phyloP scores from a whole-genome alignment of 306 rosid genomes.

The Comarum palustre region DNA sequence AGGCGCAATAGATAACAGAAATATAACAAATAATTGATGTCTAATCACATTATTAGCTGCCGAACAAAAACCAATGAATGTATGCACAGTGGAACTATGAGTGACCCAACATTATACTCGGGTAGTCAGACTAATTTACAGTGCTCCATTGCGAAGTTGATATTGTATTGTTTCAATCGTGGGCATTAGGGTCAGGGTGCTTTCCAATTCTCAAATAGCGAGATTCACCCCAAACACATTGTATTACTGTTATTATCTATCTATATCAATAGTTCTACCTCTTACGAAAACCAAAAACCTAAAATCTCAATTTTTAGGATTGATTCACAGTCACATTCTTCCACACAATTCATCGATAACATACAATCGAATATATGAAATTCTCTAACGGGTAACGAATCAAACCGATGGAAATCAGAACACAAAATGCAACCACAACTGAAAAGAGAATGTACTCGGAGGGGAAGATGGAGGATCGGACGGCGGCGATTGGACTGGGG shows the following conservation, averaged over 20 bases:
- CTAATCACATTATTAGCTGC: background rate
- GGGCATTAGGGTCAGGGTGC: too few species aligned
- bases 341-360: background rate
- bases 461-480: constrained; percentile 43
- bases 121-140: background rate
- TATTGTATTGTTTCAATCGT: too few species aligned
- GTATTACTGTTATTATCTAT: background rate
- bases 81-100: background rate
- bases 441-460: constrained; percentile 33
- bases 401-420: background rate
- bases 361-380: too few species aligned
- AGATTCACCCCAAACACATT: background rate
- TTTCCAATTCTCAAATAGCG: background rate
- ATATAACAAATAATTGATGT: background rate
- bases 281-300: background rate
- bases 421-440: background rate
- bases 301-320: background rate
- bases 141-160: background rate
- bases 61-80: background rate
- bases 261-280: background rate
- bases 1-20: background rate
- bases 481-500: constrained; percentile 47
- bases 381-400: too few species aligned
- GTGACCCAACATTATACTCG: background rate
- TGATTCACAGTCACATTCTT: background rate